Conservation (phyloP, 192 early-diverging fungal genomes). For the Coemansia sp. region DNA sequence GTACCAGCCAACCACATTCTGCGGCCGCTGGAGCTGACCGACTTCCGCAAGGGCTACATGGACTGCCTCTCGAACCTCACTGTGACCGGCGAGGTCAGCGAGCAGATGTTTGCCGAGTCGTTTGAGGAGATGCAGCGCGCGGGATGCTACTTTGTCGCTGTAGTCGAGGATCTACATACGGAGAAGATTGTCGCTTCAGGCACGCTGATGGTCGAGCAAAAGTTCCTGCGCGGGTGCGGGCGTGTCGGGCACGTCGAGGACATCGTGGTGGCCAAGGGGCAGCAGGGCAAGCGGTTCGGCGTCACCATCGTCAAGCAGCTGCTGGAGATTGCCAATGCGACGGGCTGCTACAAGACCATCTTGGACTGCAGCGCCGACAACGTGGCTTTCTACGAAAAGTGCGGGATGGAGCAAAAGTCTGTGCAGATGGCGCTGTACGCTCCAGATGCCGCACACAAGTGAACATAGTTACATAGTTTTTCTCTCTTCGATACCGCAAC, state of each 20-base stretch:
- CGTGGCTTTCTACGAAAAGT: conserved; percentile 90
- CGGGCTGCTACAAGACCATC: conserved; percentile 92
- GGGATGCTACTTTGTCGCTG: conserved; percentile 72
- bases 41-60: conserved; percentile 76
- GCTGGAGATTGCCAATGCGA: conserved; percentile 64
- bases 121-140: conserved; percentile 74
- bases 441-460: conserved; percentile 22
- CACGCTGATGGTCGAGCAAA: conserved; percentile 86
- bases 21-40: conserved; percentile 71
- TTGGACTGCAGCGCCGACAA: conserved; percentile 72
- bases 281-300: conserved; percentile 71
- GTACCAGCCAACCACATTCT: conserved; percentile 70
- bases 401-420: conserved; percentile 76
- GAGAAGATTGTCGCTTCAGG: conserved; percentile 75
- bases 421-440: conserved; percentile 67
- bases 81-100: conserved; percentile 69
- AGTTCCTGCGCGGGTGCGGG: conserved; percentile 81
- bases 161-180: conserved; percentile 66
- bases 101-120: conserved; percentile 70
- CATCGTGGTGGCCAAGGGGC: conserved; percentile 72
- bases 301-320: conserved; percentile 82
- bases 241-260: conserved; percentile 93
- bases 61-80: conserved; percentile 76
- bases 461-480: neutral
- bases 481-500: neutral